A percentile compares a stretch with the other conserved stretches of the same genome.
Conservation (phyloP, 495 filamentous ascomycete genomes). For the Penicillium canescens region DNA sequence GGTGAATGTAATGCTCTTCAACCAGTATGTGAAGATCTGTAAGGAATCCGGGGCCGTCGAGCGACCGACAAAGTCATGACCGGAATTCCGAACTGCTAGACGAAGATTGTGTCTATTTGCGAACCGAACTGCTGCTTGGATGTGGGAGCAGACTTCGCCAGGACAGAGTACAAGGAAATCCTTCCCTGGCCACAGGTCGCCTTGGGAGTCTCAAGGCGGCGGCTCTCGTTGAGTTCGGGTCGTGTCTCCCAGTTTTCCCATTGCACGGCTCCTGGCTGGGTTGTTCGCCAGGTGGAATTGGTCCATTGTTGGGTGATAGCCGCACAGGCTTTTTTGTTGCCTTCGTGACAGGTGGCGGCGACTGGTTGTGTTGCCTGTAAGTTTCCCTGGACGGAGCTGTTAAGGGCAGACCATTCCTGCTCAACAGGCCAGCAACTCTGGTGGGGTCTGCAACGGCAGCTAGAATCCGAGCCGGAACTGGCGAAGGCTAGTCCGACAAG, state of each 20-base stretch:
- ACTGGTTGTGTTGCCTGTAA: constrained; percentile 41
- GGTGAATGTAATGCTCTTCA: constrained; percentile 41
- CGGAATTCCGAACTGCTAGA: constrained; percentile 58
- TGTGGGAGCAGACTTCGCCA: constrained; percentile 28
- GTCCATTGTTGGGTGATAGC: constrained; percentile 21
- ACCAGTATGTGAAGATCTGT: constrained; percentile 52
- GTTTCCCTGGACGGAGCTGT: constrained; percentile 35
- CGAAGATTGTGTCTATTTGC: constrained; percentile 25
- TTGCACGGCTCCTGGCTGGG: constrained; percentile 43
- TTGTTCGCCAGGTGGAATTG: constrained; percentile 26
- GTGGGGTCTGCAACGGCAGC: constrained; percentile 28
- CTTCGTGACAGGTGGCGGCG: constrained; percentile 43
- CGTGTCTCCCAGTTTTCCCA: constrained; percentile 50
- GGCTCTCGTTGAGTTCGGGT: constrained; percentile 53
- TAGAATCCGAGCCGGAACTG: no score
- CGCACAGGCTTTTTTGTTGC: constrained; percentile 25
- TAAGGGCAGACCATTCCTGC: constrained; percentile 38
- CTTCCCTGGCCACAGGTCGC: constrained; percentile 28
- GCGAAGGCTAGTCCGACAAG: no score
- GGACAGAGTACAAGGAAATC: constrained; percentile 39
- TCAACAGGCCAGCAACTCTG: constrained; percentile 40
- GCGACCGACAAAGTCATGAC: constrained; percentile 53
- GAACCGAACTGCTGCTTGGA: constrained; percentile 38
- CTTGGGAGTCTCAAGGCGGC: constrained; percentile 41
- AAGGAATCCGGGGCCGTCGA: constrained; percentile 51